These are phyloP conservation scores for Acacia acuminata DNA, from an alignment of 306 rosid species.

Conservation along the genomic window DNA sequence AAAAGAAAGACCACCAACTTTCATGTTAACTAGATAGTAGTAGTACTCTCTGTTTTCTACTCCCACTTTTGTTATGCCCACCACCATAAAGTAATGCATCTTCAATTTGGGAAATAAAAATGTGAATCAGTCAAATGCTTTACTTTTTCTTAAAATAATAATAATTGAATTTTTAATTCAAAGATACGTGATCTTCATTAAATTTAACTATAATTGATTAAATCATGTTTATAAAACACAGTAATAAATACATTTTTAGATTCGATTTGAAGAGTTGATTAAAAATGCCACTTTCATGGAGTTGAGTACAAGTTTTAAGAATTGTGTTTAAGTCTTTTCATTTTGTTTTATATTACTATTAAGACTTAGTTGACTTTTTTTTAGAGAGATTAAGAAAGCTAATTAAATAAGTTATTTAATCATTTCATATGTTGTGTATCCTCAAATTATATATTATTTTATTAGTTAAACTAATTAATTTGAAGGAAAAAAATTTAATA, in stretches of 20 bases:
- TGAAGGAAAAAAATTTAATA: too few species aligned
- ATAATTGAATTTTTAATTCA: background rate
- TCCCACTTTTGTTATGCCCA: background rate
- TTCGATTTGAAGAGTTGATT: background rate
- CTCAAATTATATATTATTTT: too few species aligned
- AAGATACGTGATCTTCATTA: background rate
- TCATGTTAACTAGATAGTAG: background rate
- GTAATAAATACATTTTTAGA: background rate
- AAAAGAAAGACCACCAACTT: constrained; percentile 10
- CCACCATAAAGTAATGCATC: background rate
- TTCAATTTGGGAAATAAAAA: background rate
- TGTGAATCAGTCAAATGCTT: background rate
- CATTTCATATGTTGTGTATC: too few species aligned
- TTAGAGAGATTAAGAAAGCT: too few species aligned
- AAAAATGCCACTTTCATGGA: background rate
- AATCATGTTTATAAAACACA: background rate
- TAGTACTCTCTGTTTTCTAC: background rate
- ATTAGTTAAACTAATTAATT: too few species aligned
- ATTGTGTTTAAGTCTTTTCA: too few species aligned
- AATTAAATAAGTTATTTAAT: too few species aligned
- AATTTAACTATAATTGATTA: background rate
- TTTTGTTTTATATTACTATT: too few species aligned
- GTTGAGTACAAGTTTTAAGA: too few species aligned
- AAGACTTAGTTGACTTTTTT: too few species aligned
- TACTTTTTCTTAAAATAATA: background rate